Base-by-base conservation (phyloP, 345 rosid genomes). In the Clausena lansium region DNA sequence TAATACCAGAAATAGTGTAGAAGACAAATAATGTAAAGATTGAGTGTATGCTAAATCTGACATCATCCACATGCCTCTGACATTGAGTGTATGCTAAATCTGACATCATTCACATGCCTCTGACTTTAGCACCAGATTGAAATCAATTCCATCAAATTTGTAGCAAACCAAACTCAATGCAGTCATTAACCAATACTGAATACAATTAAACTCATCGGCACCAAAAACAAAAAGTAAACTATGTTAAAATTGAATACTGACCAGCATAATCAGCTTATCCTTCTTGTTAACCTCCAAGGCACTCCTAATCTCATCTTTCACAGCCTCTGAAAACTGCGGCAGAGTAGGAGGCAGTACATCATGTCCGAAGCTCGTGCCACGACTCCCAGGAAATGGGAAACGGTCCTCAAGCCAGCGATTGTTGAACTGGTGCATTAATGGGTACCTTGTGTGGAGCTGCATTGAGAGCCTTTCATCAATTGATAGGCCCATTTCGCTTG, bases 201-300 rank as follows among this genome's bases (percentile, higher is more conserved):
- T 3, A 27, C 27, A 67, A 57, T 20, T 14, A 36, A 67, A 33
- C 36, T 10, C 52, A 58, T 24, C 38, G 1, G 11, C 32, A 33
- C 36, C 24, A n/a, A 60, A 74, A 32, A 35, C 35, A 76, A 24
- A 61, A 74, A 65, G 14, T 59, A 17, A 72, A n/a, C 47, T 10
- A 22, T 55, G 4, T 20, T 17, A 13, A 61, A 9, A 58, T 27
- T 33, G n/a, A 67, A 25, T 33, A 78, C 86, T 81, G 58, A 91
- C 93, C 90, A 87, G 73, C 30, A 77, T 63, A 39, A 89, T 84
- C 70, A 82, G 59, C 74, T 80, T 89, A 55, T 83, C 81, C 74
- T 81, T 74, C 75, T 79, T 76, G 57, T 71, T 78, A 68, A 71
- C 64, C 74, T 83, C 80, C 41, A 55, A 33, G n/a, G 80, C 55